Base-by-base conservation (phyloP, 2,329 filamentous ascomycete species). In the Cercospora berteroae region DNA sequence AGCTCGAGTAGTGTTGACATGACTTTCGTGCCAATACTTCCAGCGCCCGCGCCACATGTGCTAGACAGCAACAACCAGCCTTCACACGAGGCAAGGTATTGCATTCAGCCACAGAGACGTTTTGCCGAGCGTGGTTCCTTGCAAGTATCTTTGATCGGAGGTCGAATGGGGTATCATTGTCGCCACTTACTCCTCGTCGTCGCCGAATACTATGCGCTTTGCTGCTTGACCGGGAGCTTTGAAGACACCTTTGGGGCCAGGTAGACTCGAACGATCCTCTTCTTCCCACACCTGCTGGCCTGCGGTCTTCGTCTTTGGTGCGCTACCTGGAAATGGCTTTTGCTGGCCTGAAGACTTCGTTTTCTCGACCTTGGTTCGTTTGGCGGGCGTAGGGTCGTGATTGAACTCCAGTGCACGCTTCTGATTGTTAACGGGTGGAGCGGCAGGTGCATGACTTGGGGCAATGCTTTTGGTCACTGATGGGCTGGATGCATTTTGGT, bases 151-250 rank as follows among this genome's bases (percentile, higher is more conserved):
- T 23, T 64, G 25, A 52, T 44, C 52, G n/a, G 5, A 48, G 13
- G 9, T 23, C 55, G 55, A 36, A 18, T 13, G 16, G 31, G 55
- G 16, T 20, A 23, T n/a, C 18, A 1, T 33, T 12, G 16, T 65
- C 50, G 65, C 60, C 59, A 72, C 70, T 67, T 63, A 68, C 69
- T 68, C 64, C 23, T 73, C 68, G 59, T 73, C 71, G 57, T 73
- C 69, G 29, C 44, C 69, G 56, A 71, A 72, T 6, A 71, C 68
- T 62, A 70, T 70, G 23, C 60, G 65, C 65, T 70, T 72, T 8
- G 70, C 68, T 8, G 68, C 59, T 36, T 67, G 65, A 36, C 64
- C 64, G 2, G 68, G 65, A 7, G 68, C 68, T 66, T 68, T 65
- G 48, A 70, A 65, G 5, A 67, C 58, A 36, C 68, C 68, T 16